phyloP scores from a whole-genome alignment of 257 asterid genomes.

The Solanum bulbocastanum region DNA sequence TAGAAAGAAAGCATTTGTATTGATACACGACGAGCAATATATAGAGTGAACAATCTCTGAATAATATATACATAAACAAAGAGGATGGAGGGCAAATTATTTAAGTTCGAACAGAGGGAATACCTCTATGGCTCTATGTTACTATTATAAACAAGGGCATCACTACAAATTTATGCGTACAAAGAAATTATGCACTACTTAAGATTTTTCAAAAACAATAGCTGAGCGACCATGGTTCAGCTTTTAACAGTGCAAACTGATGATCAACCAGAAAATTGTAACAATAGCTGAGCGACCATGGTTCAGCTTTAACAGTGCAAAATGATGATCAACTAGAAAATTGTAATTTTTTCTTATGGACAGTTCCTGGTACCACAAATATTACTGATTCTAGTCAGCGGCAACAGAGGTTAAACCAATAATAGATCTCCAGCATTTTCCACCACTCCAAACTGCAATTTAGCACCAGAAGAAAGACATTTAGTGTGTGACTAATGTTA shows the following conservation, averaged over 20 bases:
- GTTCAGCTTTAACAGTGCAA: not conserved
- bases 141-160: not conserved
- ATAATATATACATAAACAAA: not conserved
- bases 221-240: not conserved
- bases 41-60: not conserved
- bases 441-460: constrained; percentile 75
- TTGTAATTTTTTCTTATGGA: not conserved
- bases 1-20: not conserved
- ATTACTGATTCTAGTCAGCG: constrained; percentile 2
- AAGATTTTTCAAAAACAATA: not conserved
- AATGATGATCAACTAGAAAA: not conserved
- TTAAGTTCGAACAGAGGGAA: not conserved
- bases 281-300: not conserved
- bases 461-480: not conserved
- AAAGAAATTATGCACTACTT: not conserved
- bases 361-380: not conserved
- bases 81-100: not conserved
- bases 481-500: not conserved
- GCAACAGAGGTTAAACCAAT: constrained; percentile 9
- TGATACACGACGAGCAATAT: not conserved
- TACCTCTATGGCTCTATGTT: not conserved
- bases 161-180: not conserved
- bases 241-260: not conserved
- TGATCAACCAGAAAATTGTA: no score
- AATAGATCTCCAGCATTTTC: constrained; percentile 55